Conservation (phyloP, 805 yeast species). For the Tanozyma kutaoensis region DNA sequence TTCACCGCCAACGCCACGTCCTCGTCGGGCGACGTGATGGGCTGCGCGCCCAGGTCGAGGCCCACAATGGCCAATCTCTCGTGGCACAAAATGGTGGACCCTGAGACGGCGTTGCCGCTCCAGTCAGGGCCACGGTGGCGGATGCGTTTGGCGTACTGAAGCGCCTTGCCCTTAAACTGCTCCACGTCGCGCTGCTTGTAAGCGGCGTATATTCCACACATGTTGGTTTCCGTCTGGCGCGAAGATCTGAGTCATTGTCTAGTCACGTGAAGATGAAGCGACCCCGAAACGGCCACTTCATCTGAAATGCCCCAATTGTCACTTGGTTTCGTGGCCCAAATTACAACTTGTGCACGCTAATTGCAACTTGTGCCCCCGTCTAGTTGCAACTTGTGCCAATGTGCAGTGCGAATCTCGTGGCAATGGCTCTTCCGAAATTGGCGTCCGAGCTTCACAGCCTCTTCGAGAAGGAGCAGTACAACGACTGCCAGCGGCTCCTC, state of each 20-base stretch:
- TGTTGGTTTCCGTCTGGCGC: too few relatives aligned
- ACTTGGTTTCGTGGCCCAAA: too few relatives aligned
- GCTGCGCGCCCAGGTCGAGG: conserved; percentile 96
- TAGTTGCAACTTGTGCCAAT: too few relatives aligned
- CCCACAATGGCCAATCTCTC: conserved; percentile 98
- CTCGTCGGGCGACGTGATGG: conserved; percentile 73
- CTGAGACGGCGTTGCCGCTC: conserved; percentile 74
- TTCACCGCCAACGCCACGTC: conserved; percentile 72
- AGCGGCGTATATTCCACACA: conserved; percentile 99
- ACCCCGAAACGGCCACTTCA: too few relatives aligned
- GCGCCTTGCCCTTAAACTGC: conserved; percentile 73
- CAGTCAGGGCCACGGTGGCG: conserved; percentile 99
- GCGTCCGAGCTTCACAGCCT: conserved; percentile 56
- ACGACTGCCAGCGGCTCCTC: conserved; percentile 44
- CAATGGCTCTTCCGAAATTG: conserved; percentile 52
- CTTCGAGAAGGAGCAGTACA: conserved; percentile 51
- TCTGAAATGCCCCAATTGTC: too few relatives aligned
- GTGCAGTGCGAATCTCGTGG: too few relatives aligned
- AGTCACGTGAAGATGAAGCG: too few relatives aligned
- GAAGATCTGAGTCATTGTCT: too few relatives aligned
- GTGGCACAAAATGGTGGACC: conserved; percentile 68
- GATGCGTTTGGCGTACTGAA: conserved; percentile 81
- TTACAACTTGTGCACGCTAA: too few relatives aligned
- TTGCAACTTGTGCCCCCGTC: too few relatives aligned
- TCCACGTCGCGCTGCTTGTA: conserved; percentile 71